phyloP scores from a whole-genome alignment of 805 yeast genomes.

The Komagataella kurtzmanii region DNA sequence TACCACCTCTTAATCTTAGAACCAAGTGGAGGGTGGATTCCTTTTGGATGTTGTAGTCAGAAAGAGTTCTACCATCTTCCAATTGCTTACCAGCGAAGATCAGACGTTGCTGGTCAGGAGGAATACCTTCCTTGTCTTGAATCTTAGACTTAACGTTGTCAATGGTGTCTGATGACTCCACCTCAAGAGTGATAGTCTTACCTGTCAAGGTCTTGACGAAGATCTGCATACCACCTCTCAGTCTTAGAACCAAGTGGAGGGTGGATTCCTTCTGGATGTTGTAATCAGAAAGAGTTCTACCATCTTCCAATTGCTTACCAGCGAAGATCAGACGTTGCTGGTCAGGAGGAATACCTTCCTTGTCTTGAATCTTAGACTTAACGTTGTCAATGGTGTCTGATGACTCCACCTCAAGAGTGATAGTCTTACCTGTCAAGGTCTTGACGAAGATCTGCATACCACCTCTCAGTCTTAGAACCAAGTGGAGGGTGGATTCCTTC shows the following conservation, averaged over 20 bases:
- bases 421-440: constrained; percentile 82
- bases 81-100: constrained; percentile 34
- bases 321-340: constrained; percentile 28
- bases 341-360: constrained; percentile 29
- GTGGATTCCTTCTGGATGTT: constrained; percentile 30
- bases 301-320: constrained; percentile 35
- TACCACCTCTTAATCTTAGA: constrained; percentile 79
- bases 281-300: constrained; percentile 89
- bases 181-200: constrained; percentile 69
- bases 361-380: constrained; percentile 27
- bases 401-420: constrained; percentile 79
- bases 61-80: constrained; percentile 78
- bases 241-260: constrained; percentile 19
- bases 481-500: constrained; percentile 24
- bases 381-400: constrained; percentile 30
- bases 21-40: constrained; percentile 62
- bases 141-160: constrained; percentile 30
- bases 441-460: constrained; percentile 64
- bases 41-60: constrained; percentile 56
- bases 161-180: constrained; percentile 29
- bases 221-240: constrained; percentile 62
- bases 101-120: constrained; percentile 31
- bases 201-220: constrained; percentile 86
- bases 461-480: constrained; percentile 25
- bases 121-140: constrained; percentile 30